Evolutionary conservation across 164 flowering plant genomes (phyloP), one percentile per base, ranked within the genome.

Genomic region (Vitis amurensis): DNA sequence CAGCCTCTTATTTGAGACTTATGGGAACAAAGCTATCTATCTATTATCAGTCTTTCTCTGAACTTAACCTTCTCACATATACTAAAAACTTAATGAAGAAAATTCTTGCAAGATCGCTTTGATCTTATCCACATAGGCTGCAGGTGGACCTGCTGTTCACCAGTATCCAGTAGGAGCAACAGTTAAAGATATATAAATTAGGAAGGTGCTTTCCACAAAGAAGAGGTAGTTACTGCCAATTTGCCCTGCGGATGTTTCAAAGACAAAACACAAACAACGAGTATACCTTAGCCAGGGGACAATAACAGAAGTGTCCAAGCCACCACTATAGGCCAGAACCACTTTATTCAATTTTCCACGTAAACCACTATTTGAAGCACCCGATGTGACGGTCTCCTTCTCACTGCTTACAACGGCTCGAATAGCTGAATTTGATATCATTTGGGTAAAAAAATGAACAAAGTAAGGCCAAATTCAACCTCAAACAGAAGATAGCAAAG

Each of bases 301-400:
- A 79, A 95, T 91, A 27, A 95, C 98, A 62, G 99, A 95, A 51
- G 99, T 95, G 77, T 95, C 99, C 66, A 95, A 78, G 73, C 99
- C 99, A 71, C 99, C 99, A 75, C 99, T 94, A 31, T 94, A 92
- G 4, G 99, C 99, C 44, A 94, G 80, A 69, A 94, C 98, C 31
- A 94, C 99, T 79, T 92, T 94, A 64, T 92, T 90, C 76, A 94
- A 76, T 71, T 87, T 89, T 3, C 94, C 94, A 58, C 89, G 89
- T 55, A 82, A 65, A 12, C 89, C 92, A 60, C 68, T 66, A 57
- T 77, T 79, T 5, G 62, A 51, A 64, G 78, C 55, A 53, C 9
- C 75, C 61, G 85, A 68, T 59, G 64, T 51, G 27, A 73, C 79
- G 10, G 74, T 60, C 55, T 75, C 83, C 59, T 66, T 80, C 15